These are phyloP conservation scores for Eucalyptus sp. DNA, from an alignment of 345 rosid species.

Conservation along the genomic window DNA sequence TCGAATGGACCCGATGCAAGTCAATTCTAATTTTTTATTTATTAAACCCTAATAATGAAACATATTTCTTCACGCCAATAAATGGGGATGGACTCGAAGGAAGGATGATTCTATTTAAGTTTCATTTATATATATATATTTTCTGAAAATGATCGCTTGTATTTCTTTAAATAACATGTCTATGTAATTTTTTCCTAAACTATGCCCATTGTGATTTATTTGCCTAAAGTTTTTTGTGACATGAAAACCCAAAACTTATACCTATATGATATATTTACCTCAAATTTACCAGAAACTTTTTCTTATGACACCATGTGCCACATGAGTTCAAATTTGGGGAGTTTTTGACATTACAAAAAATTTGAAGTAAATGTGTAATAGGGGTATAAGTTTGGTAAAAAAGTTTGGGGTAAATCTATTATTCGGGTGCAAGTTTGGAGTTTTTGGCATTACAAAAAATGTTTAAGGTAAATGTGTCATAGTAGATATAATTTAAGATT, in stretches of 20 bases:
- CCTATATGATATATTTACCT: no score
- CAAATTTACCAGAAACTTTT: no score
- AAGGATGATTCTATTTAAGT: neutral
- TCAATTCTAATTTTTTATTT: neutral
- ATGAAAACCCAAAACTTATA: no score
- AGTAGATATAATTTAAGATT: rapidly evolving
- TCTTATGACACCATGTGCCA: no score
- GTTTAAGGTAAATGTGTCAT: neutral
- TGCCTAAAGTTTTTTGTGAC: neutral
- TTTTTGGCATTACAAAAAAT: no score
- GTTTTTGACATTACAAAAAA: no score
- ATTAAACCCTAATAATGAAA: neutral
- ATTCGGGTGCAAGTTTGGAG: neutral
- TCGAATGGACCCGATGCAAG: neutral
- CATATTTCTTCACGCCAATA: neutral
- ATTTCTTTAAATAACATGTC: neutral
- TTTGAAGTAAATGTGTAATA: no score
- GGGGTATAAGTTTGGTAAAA: neutral
- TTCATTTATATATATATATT: neutral
- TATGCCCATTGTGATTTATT: neutral
- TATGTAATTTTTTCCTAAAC: neutral
- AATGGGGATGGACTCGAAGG: neutral
- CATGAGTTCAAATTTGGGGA: no score
- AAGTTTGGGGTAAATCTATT: neutral
- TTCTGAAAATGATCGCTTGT: neutral